Evolutionary conservation across 2,329 filamentous ascomycete genomes (phyloP).

Genomic region (Aaosphaeria pasadenensis): DNA sequence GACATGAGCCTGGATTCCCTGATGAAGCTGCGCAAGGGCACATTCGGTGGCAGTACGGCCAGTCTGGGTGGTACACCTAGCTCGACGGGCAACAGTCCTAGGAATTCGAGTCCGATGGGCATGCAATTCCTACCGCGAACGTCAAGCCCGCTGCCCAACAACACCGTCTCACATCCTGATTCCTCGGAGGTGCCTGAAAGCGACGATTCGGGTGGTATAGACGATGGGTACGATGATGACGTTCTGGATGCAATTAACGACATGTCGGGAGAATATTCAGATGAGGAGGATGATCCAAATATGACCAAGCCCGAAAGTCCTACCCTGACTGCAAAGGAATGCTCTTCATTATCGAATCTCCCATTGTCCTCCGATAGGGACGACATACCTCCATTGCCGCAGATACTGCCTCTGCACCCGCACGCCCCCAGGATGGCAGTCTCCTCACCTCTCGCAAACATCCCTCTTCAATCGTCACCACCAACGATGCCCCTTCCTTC

Average conservation of each 20-base stretch:
- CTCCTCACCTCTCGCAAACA: slow-evolving; percentile 10
- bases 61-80: slow-evolving; percentile 52
- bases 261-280: slow-evolving; percentile 15
- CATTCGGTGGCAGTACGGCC: slow-evolving; percentile 78
- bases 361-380: not conserved
- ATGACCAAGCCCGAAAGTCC: slow-evolving; percentile 24
- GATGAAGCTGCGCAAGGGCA: slow-evolving; percentile 67
- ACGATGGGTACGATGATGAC: slow-evolving; percentile 14
- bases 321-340: slow-evolving; percentile 29
- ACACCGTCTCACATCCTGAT: slow-evolving; percentile 14
- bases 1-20: slow-evolving; percentile 73
- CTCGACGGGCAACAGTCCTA: slow-evolving; percentile 28
- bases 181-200: slow-evolving; percentile 17
- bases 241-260: slow-evolving; percentile 29
- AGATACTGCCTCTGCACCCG: slow-evolving; percentile 10
- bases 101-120: slow-evolving; percentile 37
- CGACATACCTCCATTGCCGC: slow-evolving; percentile 2
- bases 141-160: slow-evolving; percentile 24
- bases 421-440: slow-evolving; percentile 2
- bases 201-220: slow-evolving; percentile 18
- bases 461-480: slow-evolving; percentile 16
- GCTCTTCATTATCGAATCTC: slow-evolving; percentile 25
- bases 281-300: slow-evolving; percentile 7
- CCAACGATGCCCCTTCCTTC: slow-evolving; percentile 18
- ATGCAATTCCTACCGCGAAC: slow-evolving; percentile 30